These are phyloP conservation scores for Graphiopsis chlorocephala DNA, from an alignment of 2,329 filamentous ascomycete genomes.

Conservation along the genomic window DNA sequence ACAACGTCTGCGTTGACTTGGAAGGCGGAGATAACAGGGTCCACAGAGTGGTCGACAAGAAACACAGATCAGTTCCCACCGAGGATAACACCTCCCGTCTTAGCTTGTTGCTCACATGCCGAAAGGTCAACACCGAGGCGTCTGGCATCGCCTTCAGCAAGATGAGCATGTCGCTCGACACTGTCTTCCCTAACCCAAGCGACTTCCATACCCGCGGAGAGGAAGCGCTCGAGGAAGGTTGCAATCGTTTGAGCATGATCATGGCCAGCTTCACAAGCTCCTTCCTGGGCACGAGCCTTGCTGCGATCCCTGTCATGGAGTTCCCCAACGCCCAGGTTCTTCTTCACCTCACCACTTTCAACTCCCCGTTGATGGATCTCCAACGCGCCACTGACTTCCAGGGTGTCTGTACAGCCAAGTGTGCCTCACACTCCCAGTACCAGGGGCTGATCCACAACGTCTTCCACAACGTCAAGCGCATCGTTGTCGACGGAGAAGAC, in stretches of 20 bases:
- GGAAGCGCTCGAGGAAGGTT: not conserved
- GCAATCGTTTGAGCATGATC: not conserved
- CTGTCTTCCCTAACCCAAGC: not conserved
- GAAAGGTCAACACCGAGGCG: not conserved
- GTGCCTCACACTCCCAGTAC: not conserved
- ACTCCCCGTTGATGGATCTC: not conserved
- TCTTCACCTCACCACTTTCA: not conserved
- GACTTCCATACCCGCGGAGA: not conserved
- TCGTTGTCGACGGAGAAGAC: not conserved
- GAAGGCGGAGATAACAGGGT: not conserved
- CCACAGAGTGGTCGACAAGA: not conserved
- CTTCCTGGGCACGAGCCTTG: not conserved
- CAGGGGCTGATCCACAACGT: not conserved
- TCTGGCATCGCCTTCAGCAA: not conserved
- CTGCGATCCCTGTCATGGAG: not conserved
- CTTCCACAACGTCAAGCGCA: not conserved
- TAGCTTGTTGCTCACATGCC: not conserved
- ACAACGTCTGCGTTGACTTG: not conserved
- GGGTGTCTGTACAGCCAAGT: not conserved
- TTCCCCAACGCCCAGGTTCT: not conserved
- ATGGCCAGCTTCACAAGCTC: not conserved
- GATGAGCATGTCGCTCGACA: not conserved
- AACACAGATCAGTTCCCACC: not conserved
- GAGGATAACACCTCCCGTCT: not conserved
- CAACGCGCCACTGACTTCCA: not conserved